These are phyloP conservation scores for Alternaria sp. DNA, from an alignment of 2,329 filamentous ascomycete species.

Conservation along the genomic window DNA sequence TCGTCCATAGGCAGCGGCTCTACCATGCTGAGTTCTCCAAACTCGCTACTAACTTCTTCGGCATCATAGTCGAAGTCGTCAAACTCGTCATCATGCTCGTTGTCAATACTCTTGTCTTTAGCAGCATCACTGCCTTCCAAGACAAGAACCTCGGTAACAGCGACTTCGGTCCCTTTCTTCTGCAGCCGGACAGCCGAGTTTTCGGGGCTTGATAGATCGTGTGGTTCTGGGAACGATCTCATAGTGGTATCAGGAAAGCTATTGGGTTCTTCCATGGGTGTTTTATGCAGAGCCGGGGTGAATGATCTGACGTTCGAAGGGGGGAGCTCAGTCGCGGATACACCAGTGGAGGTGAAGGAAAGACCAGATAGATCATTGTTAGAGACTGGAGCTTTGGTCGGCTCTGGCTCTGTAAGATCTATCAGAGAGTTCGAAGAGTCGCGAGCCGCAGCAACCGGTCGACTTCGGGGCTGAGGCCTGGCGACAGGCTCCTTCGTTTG, in stretches of 20 bases:
- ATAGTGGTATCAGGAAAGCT: not conserved
- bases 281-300: not conserved
- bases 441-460: not conserved
- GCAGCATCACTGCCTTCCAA: not conserved
- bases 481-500: not conserved
- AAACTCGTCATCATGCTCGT: not conserved
- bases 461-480: slow-evolving; percentile 11
- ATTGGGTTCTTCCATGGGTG: not conserved
- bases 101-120: not conserved
- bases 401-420: not conserved
- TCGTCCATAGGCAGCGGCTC: slow-evolving; percentile 36
- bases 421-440: not conserved
- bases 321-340: not conserved
- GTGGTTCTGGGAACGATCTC: not conserved
- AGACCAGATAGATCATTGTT: not conserved
- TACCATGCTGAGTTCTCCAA: slow-evolving; percentile 37
- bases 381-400: not conserved
- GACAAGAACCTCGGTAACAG: slow-evolving; percentile 14
- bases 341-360: not conserved
- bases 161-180: slow-evolving; percentile 13
- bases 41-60: slow-evolving; percentile 31
- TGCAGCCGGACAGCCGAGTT: not conserved
- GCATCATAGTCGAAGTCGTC: slow-evolving; percentile 14
- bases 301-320: not conserved
- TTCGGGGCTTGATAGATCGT: not conserved